Evolutionary conservation across 1,139 yeast genomes (phyloP).

Genomic region (Nakaseomyces sp.): DNA sequence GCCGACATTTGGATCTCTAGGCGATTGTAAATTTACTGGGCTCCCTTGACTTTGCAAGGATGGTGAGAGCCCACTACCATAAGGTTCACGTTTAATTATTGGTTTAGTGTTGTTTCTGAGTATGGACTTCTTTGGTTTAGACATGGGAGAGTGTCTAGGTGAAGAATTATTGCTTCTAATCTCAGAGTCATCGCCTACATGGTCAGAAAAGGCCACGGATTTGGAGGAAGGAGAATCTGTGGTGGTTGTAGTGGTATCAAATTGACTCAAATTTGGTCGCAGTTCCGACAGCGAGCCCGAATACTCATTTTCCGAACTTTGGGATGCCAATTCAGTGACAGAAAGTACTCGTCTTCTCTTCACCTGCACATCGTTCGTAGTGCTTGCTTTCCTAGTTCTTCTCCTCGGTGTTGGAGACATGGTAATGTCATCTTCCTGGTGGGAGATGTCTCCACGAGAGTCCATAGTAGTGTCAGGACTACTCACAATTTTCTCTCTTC

Average conservation of each 20-base stretch:
- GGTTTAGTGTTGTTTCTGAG: slow-evolving; percentile 13
- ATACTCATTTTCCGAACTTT: not conserved
- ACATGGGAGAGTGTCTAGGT: slow-evolving; percentile 16
- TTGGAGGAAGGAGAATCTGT: slow-evolving; percentile 12
- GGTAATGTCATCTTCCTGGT: not conserved
- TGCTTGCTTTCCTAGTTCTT: not conserved
- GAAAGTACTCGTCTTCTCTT: slow-evolving; percentile 1
- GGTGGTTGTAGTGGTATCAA: slow-evolving; percentile 13
- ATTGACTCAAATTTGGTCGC: not conserved
- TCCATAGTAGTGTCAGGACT: not conserved
- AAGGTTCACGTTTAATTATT: slow-evolving; percentile 5
- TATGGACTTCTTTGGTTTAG: slow-evolving; percentile 26
- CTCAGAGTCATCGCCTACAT: slow-evolving; percentile 8
- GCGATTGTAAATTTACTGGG: not conserved
- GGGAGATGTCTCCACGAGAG: not conserved
- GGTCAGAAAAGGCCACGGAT: slow-evolving; percentile 28
- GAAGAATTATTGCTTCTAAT: slow-evolving; percentile 15
- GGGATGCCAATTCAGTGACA: not conserved
- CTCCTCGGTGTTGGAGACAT: slow-evolving; percentile 22
- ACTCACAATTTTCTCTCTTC: not conserved
- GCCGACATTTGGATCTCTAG: slow-evolving; percentile 7
- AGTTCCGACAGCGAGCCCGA: not conserved
- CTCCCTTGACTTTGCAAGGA: not conserved
- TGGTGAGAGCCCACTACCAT: not conserved
- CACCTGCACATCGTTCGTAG: not conserved